Evolutionary conservation across 2,329 filamentous ascomycete genomes (phyloP).

Genomic region (Clonostachys rhizophaga): DNA sequence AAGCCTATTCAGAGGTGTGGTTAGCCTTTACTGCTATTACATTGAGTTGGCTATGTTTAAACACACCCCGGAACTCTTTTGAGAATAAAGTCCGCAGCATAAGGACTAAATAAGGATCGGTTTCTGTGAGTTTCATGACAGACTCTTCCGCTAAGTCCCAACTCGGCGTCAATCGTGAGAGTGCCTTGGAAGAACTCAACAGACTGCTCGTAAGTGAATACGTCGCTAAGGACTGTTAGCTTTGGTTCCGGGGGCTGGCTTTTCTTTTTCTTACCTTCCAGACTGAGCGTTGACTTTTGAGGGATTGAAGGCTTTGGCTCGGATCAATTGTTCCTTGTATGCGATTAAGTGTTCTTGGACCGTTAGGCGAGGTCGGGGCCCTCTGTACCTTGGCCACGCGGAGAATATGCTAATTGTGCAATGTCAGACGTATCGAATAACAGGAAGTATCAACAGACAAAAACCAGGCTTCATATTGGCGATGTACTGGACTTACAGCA

Average conservation of each 20-base stretch:
- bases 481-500: no score
- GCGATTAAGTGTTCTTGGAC: neutral
- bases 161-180: constrained; percentile 18
- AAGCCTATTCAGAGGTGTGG: constrained; percentile 4
- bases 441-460: no score
- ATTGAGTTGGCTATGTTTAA: neutral
- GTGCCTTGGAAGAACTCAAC: constrained; percentile 22
- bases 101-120: constrained; percentile 21
- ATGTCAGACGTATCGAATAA: no score
- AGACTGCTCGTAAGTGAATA: constrained; percentile 21
- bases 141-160: constrained; percentile 18
- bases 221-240: constrained; percentile 13
- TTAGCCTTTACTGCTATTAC: neutral
- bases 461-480: no score
- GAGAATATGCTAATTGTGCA: neutral
- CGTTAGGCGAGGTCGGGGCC: neutral
- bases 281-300: constrained; percentile 8
- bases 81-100: constrained; percentile 17
- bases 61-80: constrained; percentile 18
- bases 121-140: constrained; percentile 25
- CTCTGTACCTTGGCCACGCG: neutral
- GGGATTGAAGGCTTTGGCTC: constrained; percentile 4
- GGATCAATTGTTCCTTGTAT: constrained; percentile 4
- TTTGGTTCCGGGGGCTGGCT: no score
- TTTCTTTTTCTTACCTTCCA: constrained; percentile 3